These are phyloP conservation scores for Massariosphaeria phaeospora DNA, from an alignment of 495 filamentous ascomycete genomes.

Conservation along the genomic window DNA sequence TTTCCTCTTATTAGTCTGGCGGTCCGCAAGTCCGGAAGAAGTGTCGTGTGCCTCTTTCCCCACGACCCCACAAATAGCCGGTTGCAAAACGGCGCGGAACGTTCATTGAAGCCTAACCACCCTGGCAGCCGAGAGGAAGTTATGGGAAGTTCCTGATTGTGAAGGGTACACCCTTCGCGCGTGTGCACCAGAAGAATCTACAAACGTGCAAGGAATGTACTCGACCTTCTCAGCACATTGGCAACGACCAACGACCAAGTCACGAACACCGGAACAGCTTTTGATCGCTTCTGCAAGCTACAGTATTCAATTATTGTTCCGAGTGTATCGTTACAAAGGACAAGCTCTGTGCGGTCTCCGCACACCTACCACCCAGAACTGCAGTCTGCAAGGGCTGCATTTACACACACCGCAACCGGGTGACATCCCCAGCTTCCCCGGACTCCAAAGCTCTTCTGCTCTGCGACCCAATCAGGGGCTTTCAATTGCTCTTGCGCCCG, in stretches of 20 bases:
- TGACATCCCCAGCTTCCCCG: constrained; percentile 19
- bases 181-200: no score
- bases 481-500: constrained; percentile 10
- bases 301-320: no score
- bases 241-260: no score
- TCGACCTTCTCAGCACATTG: no score
- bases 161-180: no score
- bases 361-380: no score
- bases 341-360: no score
- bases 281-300: neutral
- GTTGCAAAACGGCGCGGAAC: neutral
- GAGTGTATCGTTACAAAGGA: neutral
- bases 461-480: constrained; percentile 9
- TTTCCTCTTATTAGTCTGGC: constrained; percentile 12
- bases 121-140: no score
- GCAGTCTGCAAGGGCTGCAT: neutral
- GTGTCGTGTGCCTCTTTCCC: constrained; percentile 20
- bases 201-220: no score
- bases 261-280: no score
- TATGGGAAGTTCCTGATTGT: no score
- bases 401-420: constrained; percentile 3
- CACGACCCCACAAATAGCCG: constrained; percentile 28
- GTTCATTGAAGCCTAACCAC: no score
- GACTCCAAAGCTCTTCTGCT: neutral
- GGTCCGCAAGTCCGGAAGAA: constrained; percentile 26